Evolutionary conservation across 2,329 filamentous ascomycete genomes (phyloP).

Genomic region (Fusarium sp.): DNA sequence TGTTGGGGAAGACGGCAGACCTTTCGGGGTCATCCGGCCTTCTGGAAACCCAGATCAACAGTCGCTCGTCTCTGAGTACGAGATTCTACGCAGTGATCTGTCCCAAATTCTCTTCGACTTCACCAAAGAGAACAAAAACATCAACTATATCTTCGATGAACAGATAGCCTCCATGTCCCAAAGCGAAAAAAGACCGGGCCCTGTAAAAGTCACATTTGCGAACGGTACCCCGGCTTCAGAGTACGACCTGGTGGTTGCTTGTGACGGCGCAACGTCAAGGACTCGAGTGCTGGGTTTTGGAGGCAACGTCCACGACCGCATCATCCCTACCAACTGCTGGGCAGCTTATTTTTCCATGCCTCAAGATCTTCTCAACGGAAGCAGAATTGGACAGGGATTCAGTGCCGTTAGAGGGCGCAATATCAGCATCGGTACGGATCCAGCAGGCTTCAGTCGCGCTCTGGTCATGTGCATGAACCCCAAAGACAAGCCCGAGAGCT

Average conservation of each 20-base stretch:
- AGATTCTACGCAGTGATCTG: constrained; percentile 23
- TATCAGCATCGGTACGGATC: constrained; percentile 53
- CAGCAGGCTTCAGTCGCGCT: constrained; percentile 51
- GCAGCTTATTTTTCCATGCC: constrained; percentile 58
- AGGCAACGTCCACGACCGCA: constrained; percentile 5
- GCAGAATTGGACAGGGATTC: constrained; percentile 54
- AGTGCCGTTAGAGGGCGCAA: constrained; percentile 57
- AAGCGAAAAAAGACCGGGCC: constrained; percentile 1
- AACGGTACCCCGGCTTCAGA: constrained; percentile 17
- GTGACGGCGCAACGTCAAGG: constrained; percentile 20
- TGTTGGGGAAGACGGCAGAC: constrained; percentile 6
- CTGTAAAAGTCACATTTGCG: constrained; percentile 15
- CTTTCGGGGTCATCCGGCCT: constrained; percentile 15
- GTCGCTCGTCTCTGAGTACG: constrained; percentile 26
- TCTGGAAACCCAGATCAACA: constrained; percentile 24
- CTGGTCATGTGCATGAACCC: constrained; percentile 55
- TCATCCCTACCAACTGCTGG: constrained; percentile 53
- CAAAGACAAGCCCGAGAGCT: constrained; percentile 45
- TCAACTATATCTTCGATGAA: constrained; percentile 23
- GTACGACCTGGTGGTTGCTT: constrained; percentile 21
- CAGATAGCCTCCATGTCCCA: constrained; percentile 20
- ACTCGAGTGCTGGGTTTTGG: constrained; percentile 19
- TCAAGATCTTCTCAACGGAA: constrained; percentile 55
- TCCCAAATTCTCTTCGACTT: constrained; percentile 19
- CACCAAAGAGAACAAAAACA: constrained; percentile 16